A percentile compares a stretch with the other conserved stretches of the same genome.
Evolutionary conservation across 2,329 filamentous ascomycete species (phyloP).

Genomic region (Ramichloridium luteum): DNA sequence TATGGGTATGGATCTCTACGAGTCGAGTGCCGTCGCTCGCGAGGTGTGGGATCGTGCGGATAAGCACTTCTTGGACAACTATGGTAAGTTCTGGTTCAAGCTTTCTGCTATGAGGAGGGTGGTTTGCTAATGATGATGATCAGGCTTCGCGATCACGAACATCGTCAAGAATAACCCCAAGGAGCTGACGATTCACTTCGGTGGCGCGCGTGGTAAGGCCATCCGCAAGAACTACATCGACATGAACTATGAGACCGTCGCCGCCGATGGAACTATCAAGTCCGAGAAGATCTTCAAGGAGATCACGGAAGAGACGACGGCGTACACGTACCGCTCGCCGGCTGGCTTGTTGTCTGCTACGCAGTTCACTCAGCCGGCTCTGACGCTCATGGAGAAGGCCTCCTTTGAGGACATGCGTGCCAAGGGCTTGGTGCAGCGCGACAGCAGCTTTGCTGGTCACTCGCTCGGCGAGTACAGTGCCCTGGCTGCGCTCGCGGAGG

Average conservation of each 20-base stretch:
- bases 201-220: slow-evolving; percentile 88
- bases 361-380: slow-evolving; percentile 93
- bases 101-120: slow-evolving; percentile 1
- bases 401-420: slow-evolving; percentile 98
- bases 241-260: slow-evolving; percentile 99
- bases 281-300: slow-evolving; percentile 99
- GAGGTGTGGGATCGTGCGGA: slow-evolving; percentile 97
- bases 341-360: slow-evolving; percentile 91
- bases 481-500: slow-evolving; percentile 86
- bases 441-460: slow-evolving; percentile 96
- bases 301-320: slow-evolving; percentile 81
- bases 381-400: slow-evolving; percentile 99
- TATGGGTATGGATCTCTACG: slow-evolving; percentile 99
- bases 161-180: slow-evolving; percentile 99
- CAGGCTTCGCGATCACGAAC: slow-evolving; percentile 90
- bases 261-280: slow-evolving; percentile 81
- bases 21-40: slow-evolving; percentile 82
- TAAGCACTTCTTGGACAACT: slow-evolving; percentile 96
- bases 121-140: neutral
- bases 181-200: slow-evolving; percentile 96
- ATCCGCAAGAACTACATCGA: slow-evolving; percentile 99
- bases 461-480: slow-evolving; percentile 98
- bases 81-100: slow-evolving; percentile 52
- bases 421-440: slow-evolving; percentile 87
- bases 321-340: slow-evolving; percentile 93